Evolutionary conservation across 1,139 yeast genomes (phyloP).

Genomic region (Diutina siamensis): DNA sequence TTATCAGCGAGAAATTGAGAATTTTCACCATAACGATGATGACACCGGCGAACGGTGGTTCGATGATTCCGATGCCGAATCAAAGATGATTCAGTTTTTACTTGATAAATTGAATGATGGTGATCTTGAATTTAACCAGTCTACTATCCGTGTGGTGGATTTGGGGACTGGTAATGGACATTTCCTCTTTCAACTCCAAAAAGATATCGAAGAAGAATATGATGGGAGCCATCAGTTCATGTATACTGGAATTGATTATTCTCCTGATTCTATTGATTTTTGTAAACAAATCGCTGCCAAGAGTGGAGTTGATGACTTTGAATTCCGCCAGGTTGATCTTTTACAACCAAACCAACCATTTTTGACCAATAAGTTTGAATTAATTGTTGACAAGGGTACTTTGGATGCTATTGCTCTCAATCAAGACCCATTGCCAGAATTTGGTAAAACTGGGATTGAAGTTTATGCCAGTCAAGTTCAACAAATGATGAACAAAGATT

Average conservation of each 20-base stretch:
- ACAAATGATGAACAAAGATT: slow-evolving; percentile 40
- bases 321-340: slow-evolving; percentile 38
- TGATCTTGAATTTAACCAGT: slow-evolving; percentile 13
- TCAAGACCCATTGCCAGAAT: slow-evolving; percentile 33
- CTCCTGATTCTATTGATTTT: slow-evolving; percentile 64
- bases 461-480: slow-evolving; percentile 54
- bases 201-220: slow-evolving; percentile 29
- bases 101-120: slow-evolving; percentile 22
- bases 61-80: slow-evolving; percentile 84
- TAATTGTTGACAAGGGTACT: slow-evolving; percentile 88
- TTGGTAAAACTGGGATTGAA: slow-evolving; percentile 41
- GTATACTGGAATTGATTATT: slow-evolving; percentile 71
- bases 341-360: slow-evolving; percentile 11
- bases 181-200: slow-evolving; percentile 51
- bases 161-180: slow-evolving; percentile 97
- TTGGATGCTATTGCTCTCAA: slow-evolving; percentile 91
- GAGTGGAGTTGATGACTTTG: slow-evolving; percentile 20
- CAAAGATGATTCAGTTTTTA: slow-evolving; percentile 61
- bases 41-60: slow-evolving; percentile 98
- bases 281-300: slow-evolving; percentile 45
- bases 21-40: slow-evolving; percentile 58
- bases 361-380: slow-evolving; percentile 38
- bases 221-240: slow-evolving; percentile 25
- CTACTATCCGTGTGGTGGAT: slow-evolving; percentile 38
- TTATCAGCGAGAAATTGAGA: slow-evolving; percentile 58